Evolutionary conservation across 75 land plant genomes (phyloP), one percentile per base, ranked within the genome.

Genomic region (Selaginella tamariscina): DNA sequence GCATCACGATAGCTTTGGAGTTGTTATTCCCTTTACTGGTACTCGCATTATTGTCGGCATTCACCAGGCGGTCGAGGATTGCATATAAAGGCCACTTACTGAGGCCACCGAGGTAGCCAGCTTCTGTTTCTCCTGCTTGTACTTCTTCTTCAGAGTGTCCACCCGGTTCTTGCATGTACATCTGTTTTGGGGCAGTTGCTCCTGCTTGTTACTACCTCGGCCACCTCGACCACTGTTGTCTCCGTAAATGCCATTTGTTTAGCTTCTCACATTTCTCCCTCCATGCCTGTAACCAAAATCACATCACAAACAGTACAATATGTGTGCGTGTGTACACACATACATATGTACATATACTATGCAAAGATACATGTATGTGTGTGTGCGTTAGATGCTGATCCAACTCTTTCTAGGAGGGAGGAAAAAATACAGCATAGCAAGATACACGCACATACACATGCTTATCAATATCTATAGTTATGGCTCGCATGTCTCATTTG

Each of bases 141-240:
- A 88, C 81, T 82, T 86, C 69, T 84, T 83, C 80, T 88, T 88
- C 72, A 88, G 64, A 0, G 81, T 77, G 56, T 88, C 86, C 27
- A 88, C 27, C 2, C 88, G 75, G 29, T 77, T 85, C 31, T 84
- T 68, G 72, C 90, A 87, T 87, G 85, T 0, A 66, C 69, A 18
- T 78, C 90, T 0, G 83, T 71, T 64, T 71, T 74, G 1, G 81
- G 73, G 22, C 54, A 55, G 64, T 67, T 56, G 5, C 75, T 72
- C 11, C 83, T 83, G 70, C 66, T 78, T 71, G 76, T 71, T 23
- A 59, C 62, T 9, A n/a, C 21, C 26, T 5, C 62, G 0, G 89
- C 78, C 1, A 88, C 78, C 11, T 86, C 83, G 54, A 54, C 93
- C 93, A 88, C 54, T 88, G 82, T 23, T 82, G 78, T 1, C 71